These are phyloP conservation scores for Xylariaceae sp. DNA, from an alignment of 2,329 filamentous ascomycete genomes.

Conservation along the genomic window DNA sequence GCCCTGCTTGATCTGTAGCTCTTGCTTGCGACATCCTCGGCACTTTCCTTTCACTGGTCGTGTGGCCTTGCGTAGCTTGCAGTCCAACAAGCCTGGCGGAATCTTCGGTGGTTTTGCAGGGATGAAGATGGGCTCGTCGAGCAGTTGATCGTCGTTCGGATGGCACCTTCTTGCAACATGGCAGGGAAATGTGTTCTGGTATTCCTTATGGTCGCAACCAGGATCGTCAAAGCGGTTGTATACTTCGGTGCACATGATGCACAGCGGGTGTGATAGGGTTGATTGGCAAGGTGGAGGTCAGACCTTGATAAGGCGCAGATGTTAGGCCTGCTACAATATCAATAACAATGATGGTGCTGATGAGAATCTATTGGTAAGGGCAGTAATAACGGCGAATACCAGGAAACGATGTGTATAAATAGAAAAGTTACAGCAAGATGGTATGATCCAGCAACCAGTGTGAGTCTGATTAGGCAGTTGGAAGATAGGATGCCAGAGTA, in stretches of 20 bases:
- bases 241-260: conserved; percentile 43
- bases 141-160: conserved; percentile 29
- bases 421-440: too few species aligned
- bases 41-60: conserved; percentile 34
- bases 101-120: conserved; percentile 29
- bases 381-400: not conserved
- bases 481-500: not conserved
- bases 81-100: conserved; percentile 29
- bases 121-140: conserved; percentile 32
- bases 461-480: not conserved
- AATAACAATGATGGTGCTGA: too few species aligned
- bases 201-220: conserved; percentile 41
- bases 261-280: not conserved
- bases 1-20: not conserved
- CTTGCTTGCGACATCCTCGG: conserved; percentile 7
- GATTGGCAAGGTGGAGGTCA: not conserved
- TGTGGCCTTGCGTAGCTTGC: conserved; percentile 28
- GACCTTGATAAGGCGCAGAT: not conserved
- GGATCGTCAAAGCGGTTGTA: conserved; percentile 33
- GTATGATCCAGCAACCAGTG: conserved; percentile 12
- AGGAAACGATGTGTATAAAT: not conserved
- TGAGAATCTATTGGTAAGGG: not conserved
- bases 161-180: conserved; percentile 32
- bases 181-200: conserved; percentile 45
- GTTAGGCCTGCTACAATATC: too few species aligned